Conservation (phyloP, 371 early-diverging fungal species). For the Rhizopus stolonifer region DNA sequence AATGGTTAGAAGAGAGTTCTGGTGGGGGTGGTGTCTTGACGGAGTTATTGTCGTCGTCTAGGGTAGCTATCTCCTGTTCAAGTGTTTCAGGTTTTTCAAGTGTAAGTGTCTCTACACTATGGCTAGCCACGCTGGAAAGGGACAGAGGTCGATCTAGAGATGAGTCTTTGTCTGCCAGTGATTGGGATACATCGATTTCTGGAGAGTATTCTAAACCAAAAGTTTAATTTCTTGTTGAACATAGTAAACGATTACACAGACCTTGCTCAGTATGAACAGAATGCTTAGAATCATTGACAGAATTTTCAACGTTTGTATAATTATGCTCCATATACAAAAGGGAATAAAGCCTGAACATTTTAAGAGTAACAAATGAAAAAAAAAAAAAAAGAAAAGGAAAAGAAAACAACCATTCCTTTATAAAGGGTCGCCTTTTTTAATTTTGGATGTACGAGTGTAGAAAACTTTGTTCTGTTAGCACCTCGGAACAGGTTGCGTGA, state of each 20-base stretch:
- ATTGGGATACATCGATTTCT: too few relatives aligned
- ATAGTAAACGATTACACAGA: too few relatives aligned
- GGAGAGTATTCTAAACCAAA: too few relatives aligned
- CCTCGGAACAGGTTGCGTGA: neutral
- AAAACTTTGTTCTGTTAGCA: neutral
- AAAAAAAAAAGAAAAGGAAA: neutral
- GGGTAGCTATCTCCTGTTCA: neutral
- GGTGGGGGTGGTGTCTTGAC: neutral
- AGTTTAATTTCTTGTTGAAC: too few relatives aligned
- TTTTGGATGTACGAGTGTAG: neutral
- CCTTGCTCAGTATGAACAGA: too few relatives aligned
- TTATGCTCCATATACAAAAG: neutral
- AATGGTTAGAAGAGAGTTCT: neutral
- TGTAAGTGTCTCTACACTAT: too few relatives aligned
- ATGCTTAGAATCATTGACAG: too few relatives aligned
- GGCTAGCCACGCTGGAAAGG: neutral
- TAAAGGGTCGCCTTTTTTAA: neutral
- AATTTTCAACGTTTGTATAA: neutral
- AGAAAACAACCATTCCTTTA: too few relatives aligned
- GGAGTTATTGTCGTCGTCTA: neutral
- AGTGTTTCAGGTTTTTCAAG: conserved; percentile 1
- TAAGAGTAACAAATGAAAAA: neutral
- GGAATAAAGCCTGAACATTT: neutral
- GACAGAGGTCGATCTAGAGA: neutral
- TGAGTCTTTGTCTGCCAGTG: neutral